Evolutionary conservation across 2,329 filamentous ascomycete genomes (phyloP), one percentile per base, ranked within the genome.

Genomic region (Fusarium robinianum): DNA sequence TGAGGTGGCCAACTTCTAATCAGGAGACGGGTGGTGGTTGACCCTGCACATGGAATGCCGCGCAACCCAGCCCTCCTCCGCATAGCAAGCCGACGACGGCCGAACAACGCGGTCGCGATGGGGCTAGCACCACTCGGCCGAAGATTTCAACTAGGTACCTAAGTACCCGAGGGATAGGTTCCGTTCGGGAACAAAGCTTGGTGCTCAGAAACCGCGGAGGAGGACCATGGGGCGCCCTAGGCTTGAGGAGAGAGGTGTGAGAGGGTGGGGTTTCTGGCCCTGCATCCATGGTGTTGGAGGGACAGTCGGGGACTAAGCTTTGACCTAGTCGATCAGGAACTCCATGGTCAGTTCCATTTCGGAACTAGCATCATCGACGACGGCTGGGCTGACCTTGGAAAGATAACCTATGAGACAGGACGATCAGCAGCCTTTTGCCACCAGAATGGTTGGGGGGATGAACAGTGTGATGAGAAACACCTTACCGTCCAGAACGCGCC

Each of bases 81-180:
- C n/a, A n/a, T n/a, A n/a, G n/a, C n/a, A 49, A 52, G 51, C 39
- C 51, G 51, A 33, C 31, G 25, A 21, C 48, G 52, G 36, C 51
- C 48, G 51, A 53, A 43, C 39, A 39, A 49, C 55, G 42, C 47
- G 42, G 32, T 31, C 41, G 40, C 14, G 38, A 29, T 22, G 15
- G 22, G 26, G 15, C 27, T 12, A 46, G 8, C 26, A 49, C 29
- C 32, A 55, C 52, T 55, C 52, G 48, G 52, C 52, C 52, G 51
- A 53, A 46, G 51, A 44, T 24, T 36, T n/a, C n/a, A n/a, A n/a
- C n/a, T n/a, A n/a, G n/a, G n/a, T n/a, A n/a, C n/a, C n/a, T 24
- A 21, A 24, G 26, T 29, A 44, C 29, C 17, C 17, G 22, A 30
- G 31, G 26, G 35, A 45, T 26, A 45, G 47, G 14, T 34, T 38